Percentiles rank a stretch among this genome's conserved stretches.
Conservation (phyloP, 768 basidiomycete species). For the Cystoderma amianthinum region DNA sequence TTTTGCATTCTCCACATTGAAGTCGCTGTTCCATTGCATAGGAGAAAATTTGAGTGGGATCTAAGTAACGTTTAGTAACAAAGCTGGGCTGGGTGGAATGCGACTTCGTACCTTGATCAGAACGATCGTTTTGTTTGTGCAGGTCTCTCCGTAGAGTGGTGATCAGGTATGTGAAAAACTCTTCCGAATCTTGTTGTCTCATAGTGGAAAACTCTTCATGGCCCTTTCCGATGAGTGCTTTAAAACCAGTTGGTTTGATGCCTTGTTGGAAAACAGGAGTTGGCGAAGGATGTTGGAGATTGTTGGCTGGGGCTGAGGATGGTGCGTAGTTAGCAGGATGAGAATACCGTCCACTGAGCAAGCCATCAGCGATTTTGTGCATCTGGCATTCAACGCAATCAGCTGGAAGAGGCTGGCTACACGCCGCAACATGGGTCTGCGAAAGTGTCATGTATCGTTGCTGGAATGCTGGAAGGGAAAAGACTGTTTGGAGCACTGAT, state of each 20-base stretch:
- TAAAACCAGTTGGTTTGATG: slow-evolving; percentile 77
- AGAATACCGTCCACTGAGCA: slow-evolving; percentile 89
- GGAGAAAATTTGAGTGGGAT: slow-evolving; percentile 71
- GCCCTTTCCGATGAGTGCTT: slow-evolving; percentile 84
- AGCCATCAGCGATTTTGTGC: slow-evolving; percentile 86
- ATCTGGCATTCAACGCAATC: slow-evolving; percentile 94
- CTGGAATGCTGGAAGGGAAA: slow-evolving; percentile 75
- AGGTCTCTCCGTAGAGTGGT: slow-evolving; percentile 63
- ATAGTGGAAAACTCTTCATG: slow-evolving; percentile 95
- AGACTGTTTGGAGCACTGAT: slow-evolving; percentile 82
- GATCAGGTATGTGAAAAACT: slow-evolving; percentile 83
- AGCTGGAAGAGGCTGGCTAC: slow-evolving; percentile 64
- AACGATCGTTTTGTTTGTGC: slow-evolving; percentile 38
- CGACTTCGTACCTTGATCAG: slow-evolving; percentile 17
- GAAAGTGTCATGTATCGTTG: slow-evolving; percentile 50
- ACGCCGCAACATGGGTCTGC: slow-evolving; percentile 48
- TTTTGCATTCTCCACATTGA: slow-evolving; percentile 71
- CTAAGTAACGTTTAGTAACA: slow-evolving; percentile 16
- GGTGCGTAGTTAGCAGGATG: slow-evolving; percentile 34
- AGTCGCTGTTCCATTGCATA: slow-evolving; percentile 86
- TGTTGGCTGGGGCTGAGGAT: slow-evolving; percentile 3
- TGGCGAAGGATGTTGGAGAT: slow-evolving; percentile 18
- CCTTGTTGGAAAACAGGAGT: slow-evolving; percentile 77
- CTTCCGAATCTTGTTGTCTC: slow-evolving; percentile 95
- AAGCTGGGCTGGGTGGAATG: slow-evolving; percentile 3